Base-by-base conservation (phyloP, 331 rosid genomes). In the Acacia pycnantha region DNA sequence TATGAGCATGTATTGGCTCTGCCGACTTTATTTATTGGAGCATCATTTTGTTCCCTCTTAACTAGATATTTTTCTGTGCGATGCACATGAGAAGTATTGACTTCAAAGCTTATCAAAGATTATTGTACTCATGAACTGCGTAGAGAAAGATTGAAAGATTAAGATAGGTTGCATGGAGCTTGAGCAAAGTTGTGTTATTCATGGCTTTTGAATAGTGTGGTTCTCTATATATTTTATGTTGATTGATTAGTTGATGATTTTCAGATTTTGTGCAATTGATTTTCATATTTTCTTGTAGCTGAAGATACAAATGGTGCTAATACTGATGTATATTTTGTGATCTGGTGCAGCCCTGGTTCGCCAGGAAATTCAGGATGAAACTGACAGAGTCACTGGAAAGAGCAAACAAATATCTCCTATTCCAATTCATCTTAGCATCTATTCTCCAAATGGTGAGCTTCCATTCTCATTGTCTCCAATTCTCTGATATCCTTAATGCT, bases 361-460 rank as follows among this genome's bases (percentile, higher is more conserved):
- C 56, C 86, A 89, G 81, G 98, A 95, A 85, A 95, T 95, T 83
- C 91, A 90, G 81, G 97, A 95, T 12, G 98, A 95, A 88, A 95
- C 98, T 80, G 98, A 95, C 78, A 88, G 98, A 86, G 73, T 91
- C 47, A 95, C 97, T 0, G 98, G 97, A 67, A 92, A 85, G 90
- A 29, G 90, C 21, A 95, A 93, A 85, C 94, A 89, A 84, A 95
- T 95, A 71, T 95, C 98, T 81, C 90, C 90, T 78, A 79, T 95
- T 85, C 98, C 98, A 62, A 95, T 95, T 85, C 98, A 95, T 87
- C 97, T 95, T 64, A 95, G 98, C 83, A 95, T 95, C 92, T 93
- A 93, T 85, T 95, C 98, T 70, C 94, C 98, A 44, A 56, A 93
- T 35, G 98, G 98, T 95, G 73, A 54, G 83, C 84, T 77, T 24